These are phyloP conservation scores for Cicer arietinum DNA, from an alignment of 306 rosid genomes.

Conservation along the genomic window DNA sequence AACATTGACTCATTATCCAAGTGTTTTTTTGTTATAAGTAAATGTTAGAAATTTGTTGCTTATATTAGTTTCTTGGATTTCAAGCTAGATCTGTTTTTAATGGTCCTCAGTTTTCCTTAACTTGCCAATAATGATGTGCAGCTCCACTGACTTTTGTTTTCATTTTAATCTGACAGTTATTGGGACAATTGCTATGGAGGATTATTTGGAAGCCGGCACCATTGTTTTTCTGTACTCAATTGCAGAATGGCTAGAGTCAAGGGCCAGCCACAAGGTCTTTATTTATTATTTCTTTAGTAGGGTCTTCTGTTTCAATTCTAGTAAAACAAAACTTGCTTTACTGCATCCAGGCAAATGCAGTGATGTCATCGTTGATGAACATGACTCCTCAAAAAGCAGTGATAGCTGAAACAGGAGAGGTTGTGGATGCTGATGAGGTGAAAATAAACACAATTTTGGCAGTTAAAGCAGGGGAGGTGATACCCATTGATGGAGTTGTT, in stretches of 20 bases:
- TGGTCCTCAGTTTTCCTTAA: no score
- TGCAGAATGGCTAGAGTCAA: slow-evolving; percentile 91
- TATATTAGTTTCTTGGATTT: no score
- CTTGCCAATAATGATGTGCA: not conserved
- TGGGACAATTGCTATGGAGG: slow-evolving; percentile 73
- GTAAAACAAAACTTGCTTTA: not conserved
- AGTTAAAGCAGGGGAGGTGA: slow-evolving; percentile 86
- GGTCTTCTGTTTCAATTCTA: slow-evolving; percentile 30
- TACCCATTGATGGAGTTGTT: slow-evolving; percentile 92
- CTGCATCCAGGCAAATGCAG: slow-evolving; percentile 77
- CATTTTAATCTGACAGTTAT: slow-evolving; percentile 56
- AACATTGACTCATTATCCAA: not conserved
- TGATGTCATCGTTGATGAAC: slow-evolving; percentile 82
- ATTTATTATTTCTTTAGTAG: not conserved
- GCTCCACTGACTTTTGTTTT: not conserved
- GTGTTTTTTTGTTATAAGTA: not conserved
- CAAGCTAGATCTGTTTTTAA: no score
- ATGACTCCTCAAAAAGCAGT: slow-evolving; percentile 88
- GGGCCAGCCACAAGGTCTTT: slow-evolving; percentile 84
- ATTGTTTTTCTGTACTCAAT: slow-evolving; percentile 87
- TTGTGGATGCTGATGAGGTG: slow-evolving; percentile 78
- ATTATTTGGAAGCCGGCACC: slow-evolving; percentile 88
- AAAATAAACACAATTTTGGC: slow-evolving; percentile 71
- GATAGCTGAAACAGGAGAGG: slow-evolving; percentile 82
- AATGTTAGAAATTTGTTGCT: no score